phyloP scores from a whole-genome alignment of 2,329 filamentous ascomycete species.

The Mycosphaerella arachidis region DNA sequence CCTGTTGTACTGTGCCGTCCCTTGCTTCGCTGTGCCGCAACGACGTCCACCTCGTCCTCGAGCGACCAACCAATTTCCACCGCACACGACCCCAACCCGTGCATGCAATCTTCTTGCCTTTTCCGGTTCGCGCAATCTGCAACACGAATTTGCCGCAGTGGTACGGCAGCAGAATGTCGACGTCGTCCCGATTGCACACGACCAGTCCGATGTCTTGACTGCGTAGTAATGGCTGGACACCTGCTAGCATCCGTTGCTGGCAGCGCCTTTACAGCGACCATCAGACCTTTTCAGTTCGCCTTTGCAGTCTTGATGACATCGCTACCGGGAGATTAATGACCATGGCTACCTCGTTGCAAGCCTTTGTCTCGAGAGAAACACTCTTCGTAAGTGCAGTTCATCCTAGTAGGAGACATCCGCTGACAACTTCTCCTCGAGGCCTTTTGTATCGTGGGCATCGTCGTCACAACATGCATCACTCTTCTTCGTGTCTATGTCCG shows the following conservation, averaged over 20 bases:
- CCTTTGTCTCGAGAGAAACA: conserved; percentile 4
- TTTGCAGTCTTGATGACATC: background rate
- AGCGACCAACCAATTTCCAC: background rate
- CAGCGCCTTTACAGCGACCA: background rate
- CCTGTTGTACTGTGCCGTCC: background rate
- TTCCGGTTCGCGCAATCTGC: background rate
- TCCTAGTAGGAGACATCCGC: background rate
- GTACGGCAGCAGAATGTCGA: background rate
- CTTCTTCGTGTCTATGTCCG: conserved; percentile 8
- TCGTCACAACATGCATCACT: conserved; percentile 6
- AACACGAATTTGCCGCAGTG: background rate
- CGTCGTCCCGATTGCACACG: background rate
- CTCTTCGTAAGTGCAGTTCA: conserved; percentile 1
- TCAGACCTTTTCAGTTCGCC: background rate
- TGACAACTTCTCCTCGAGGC: background rate
- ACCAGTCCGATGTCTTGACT: background rate
- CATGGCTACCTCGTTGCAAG: conserved; percentile 5
- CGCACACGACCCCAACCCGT: background rate
- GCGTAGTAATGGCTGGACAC: background rate
- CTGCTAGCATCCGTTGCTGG: background rate
- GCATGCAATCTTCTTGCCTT: background rate
- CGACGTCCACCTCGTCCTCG: background rate
- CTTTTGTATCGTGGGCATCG: conserved; percentile 10
- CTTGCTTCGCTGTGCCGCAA: background rate
- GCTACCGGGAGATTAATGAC: background rate